Evolutionary conservation across 257 asterid genomes (phyloP).

Genomic region (Lavandula angustifolia): DNA sequence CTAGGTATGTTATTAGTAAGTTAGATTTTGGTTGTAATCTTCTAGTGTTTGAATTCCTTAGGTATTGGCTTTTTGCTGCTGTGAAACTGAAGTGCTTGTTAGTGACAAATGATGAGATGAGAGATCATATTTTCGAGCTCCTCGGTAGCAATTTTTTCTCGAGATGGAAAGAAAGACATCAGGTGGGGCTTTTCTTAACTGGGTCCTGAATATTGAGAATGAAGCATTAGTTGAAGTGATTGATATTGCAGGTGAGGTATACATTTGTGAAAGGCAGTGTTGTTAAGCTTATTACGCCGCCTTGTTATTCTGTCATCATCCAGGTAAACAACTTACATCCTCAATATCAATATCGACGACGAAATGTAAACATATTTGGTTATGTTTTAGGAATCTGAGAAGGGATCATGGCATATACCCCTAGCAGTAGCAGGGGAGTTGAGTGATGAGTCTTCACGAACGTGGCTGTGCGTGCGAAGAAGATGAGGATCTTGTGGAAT

Average conservation of each 20-base stretch:
- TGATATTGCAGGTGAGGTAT: slow-evolving; percentile 59
- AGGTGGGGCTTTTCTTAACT: no score
- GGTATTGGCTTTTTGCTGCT: slow-evolving; percentile 98
- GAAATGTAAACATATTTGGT: no score
- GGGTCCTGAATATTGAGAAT: not conserved
- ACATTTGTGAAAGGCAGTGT: slow-evolving; percentile 56
- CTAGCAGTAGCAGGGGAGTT: slow-evolving; percentile 47
- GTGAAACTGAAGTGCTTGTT: slow-evolving; percentile 82
- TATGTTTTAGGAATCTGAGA: slow-evolving; percentile 56
- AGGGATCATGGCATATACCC: slow-evolving; percentile 91
- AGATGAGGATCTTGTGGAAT: no score
- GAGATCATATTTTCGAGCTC: slow-evolving; percentile 98
- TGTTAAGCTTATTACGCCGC: slow-evolving; percentile 70
- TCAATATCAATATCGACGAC: no score
- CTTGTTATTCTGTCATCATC: slow-evolving; percentile 66
- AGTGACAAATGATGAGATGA: slow-evolving; percentile 96
- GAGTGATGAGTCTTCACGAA: slow-evolving; percentile 57
- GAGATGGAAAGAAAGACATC: slow-evolving; percentile 97
- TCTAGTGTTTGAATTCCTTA: slow-evolving; percentile 31
- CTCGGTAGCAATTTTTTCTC: slow-evolving; percentile 77
- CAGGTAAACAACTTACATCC: slow-evolving; percentile 77
- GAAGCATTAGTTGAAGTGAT: not conserved
- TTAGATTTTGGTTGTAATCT: not conserved
- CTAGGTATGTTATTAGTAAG: no score
- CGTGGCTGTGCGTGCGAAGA: slow-evolving; percentile 41